These are phyloP conservation scores for Calonectria montana DNA, from an alignment of 2,329 filamentous ascomycete species.

Conservation along the genomic window DNA sequence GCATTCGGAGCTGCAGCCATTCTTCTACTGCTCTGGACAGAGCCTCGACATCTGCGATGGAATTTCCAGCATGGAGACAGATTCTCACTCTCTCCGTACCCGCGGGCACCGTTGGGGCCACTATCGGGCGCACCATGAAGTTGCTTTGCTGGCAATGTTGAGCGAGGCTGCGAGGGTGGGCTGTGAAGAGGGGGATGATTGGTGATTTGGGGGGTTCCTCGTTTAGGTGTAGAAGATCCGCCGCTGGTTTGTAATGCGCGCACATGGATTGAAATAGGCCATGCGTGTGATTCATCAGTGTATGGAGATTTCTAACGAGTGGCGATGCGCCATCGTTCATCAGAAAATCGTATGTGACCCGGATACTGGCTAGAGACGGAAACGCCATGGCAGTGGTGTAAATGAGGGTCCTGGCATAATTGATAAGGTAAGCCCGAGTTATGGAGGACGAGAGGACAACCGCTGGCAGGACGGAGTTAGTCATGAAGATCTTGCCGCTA, in stretches of 20 bases:
- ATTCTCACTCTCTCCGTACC: conserved; percentile 74
- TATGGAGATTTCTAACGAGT: conserved; percentile 47
- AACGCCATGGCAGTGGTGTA: conserved; percentile 79
- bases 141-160: conserved; percentile 68
- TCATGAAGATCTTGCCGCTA: neutral
- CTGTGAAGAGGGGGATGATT: conserved; percentile 72
- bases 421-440: conserved; percentile 74
- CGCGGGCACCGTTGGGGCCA: conserved; percentile 74
- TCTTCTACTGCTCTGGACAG: conserved; percentile 59
- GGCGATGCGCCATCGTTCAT: conserved; percentile 58
- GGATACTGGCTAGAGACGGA: conserved; percentile 69
- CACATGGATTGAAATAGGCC: conserved; percentile 55
- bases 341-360: conserved; percentile 69
- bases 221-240: conserved; percentile 50
- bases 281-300: conserved; percentile 54
- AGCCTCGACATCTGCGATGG: conserved; percentile 64
- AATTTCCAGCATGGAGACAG: conserved; percentile 77
- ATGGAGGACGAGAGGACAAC: conserved; percentile 72
- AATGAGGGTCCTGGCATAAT: conserved; percentile 80
- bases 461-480: conserved; percentile 31
- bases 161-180: conserved; percentile 68
- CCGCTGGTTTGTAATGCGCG: conserved; percentile 18
- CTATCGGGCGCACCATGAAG: conserved; percentile 72
- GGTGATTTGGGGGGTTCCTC: conserved; percentile 62
- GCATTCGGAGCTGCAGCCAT: conserved; percentile 52